Evolutionary conservation across 176 grass and related monocot species (phyloP).

Genomic region (Lolium multiflorum): DNA sequence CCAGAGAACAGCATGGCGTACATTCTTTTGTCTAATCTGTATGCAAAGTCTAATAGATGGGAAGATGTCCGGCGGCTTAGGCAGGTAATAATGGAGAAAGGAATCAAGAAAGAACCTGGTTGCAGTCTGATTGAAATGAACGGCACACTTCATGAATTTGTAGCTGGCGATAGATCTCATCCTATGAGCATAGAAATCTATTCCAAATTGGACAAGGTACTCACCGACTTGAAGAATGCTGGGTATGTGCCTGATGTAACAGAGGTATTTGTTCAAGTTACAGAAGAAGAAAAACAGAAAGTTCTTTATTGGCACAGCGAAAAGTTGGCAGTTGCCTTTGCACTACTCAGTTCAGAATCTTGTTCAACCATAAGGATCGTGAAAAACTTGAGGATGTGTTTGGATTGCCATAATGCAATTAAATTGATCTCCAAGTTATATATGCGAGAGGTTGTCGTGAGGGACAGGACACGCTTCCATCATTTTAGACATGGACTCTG

Average conservation of each 20-base stretch:
- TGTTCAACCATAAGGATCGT: constrained; percentile 50
- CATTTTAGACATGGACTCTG: too few species aligned
- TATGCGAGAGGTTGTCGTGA: too few species aligned
- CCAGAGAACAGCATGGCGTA: too few species aligned
- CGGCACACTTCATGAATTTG: constrained; percentile 74
- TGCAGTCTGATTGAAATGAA: constrained; percentile 85
- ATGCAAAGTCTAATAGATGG: too few species aligned
- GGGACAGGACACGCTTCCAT: too few species aligned
- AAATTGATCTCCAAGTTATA: too few species aligned
- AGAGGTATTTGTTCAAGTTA: constrained; percentile 61
- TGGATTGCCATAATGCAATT: too few species aligned
- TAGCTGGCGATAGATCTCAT: constrained; percentile 72
- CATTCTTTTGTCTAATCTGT: too few species aligned
- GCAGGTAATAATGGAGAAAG: too few species aligned
- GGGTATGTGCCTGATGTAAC: constrained; percentile 63
- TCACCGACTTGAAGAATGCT: constrained; percentile 47
- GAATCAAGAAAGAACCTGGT: too few species aligned
- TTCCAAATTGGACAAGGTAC: constrained; percentile 59
- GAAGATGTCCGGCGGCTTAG: too few species aligned
- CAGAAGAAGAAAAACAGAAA: constrained; percentile 54
- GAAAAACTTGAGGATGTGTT: constrained; percentile 81
- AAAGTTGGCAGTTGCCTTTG: constrained; percentile 80
- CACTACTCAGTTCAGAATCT: constrained; percentile 57
- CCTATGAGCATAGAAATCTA: constrained; percentile 58
- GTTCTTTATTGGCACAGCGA: constrained; percentile 68